Conservation (phyloP, 75 land plant species). For the Isoetes taiwanensis region DNA sequence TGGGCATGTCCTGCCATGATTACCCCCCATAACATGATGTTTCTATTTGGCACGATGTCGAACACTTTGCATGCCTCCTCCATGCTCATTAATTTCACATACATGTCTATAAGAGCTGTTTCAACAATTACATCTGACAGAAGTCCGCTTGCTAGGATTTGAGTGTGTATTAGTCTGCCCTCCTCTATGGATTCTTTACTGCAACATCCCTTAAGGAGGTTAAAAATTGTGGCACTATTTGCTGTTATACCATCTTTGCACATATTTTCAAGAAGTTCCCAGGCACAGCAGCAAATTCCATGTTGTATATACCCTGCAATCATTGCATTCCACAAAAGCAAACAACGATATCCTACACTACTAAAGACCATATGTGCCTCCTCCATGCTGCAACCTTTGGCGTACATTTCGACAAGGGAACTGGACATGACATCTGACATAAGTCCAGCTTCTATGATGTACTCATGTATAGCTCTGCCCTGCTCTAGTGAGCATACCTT, state of each 20-base stretch:
- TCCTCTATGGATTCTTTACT: no score
- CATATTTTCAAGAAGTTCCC: background rate
- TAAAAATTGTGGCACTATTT: background rate
- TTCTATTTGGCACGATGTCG: background rate
- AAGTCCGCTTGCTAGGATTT: no score
- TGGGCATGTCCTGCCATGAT: conserved; percentile 24
- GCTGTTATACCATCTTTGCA: conserved; percentile 9
- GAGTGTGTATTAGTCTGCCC: no score
- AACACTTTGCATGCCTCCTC: conserved; percentile 5
- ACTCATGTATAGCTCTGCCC: conserved; percentile 30
- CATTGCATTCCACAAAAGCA: conserved; percentile 54
- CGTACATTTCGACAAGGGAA: background rate
- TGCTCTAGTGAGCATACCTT: conserved; percentile 13
- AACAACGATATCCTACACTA: conserved; percentile 35
- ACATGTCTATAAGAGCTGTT: conserved; percentile 33
- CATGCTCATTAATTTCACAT: background rate
- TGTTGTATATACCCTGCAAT: conserved; percentile 11
- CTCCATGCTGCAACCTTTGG: conserved; percentile 6
- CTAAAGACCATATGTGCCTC: conserved; percentile 8
- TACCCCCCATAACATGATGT: conserved; percentile 29
- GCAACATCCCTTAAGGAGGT: no score
- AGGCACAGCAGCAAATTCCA: background rate
- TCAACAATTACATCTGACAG: conserved; percentile 17
- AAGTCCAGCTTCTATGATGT: conserved; percentile 19
- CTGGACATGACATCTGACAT: conserved; percentile 2